A percentile compares a stretch with the other conserved stretches of the same genome.
These are phyloP conservation scores for Pseudogymnoascus sp. DNA, from an alignment of 2,329 filamentous ascomycete species.

Conservation along the genomic window DNA sequence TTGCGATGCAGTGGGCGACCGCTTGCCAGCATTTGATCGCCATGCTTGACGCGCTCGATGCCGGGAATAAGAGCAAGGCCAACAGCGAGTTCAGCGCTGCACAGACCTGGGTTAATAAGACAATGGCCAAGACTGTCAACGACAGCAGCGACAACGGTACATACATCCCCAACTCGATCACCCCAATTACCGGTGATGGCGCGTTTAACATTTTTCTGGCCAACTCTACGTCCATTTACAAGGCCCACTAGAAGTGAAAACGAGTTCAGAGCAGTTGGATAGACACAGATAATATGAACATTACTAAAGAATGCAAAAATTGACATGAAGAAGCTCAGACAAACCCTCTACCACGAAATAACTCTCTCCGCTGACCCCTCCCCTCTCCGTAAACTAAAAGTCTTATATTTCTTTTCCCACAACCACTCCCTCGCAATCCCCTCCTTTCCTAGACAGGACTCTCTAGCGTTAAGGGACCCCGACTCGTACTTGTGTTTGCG, in stretches of 20 bases:
- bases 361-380: no score
- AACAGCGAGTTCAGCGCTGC: background rate
- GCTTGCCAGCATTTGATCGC: slow-evolving; percentile 18
- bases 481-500: no score
- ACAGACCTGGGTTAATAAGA: background rate
- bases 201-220: background rate
- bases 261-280: background rate
- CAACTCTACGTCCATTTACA: background rate
- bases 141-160: background rate
- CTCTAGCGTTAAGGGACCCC: no score
- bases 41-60: slow-evolving; percentile 17
- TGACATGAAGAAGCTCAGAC: no score
- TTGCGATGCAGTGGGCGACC: slow-evolving; percentile 18
- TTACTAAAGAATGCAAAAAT: no score
- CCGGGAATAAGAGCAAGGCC: slow-evolving; percentile 15
- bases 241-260: background rate
- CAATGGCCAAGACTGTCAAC: background rate
- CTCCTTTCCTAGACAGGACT: no score
- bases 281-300: background rate
- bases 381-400: background rate
- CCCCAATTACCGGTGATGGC: background rate
- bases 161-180: background rate
- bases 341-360: no score
- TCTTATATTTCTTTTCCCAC: no score
- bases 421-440: no score